Conservation (phyloP, 164 flowering plant genomes). For the Vitis cinerea region DNA sequence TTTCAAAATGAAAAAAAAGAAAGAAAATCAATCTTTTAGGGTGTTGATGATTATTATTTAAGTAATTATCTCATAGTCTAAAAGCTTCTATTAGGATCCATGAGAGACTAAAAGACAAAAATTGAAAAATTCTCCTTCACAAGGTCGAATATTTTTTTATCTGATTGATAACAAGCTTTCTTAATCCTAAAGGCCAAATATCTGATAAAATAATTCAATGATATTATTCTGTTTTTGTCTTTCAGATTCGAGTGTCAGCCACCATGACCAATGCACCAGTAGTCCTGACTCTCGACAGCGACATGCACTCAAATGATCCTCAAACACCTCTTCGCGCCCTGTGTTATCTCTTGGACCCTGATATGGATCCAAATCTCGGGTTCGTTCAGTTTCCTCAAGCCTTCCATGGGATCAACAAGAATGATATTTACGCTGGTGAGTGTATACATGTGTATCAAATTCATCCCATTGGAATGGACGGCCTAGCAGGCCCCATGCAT, state of each 20-base stretch:
- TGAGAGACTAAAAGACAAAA: no score
- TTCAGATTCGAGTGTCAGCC: slow-evolving; percentile 63
- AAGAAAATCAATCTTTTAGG: no score
- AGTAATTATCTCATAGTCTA: no score
- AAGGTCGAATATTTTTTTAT: no score
- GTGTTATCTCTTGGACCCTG: slow-evolving; percentile 49
- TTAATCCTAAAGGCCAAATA: no score
- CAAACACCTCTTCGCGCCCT: slow-evolving; percentile 41
- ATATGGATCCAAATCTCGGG: slow-evolving; percentile 23
- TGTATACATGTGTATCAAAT: slow-evolving; percentile 27
- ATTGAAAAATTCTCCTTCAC: no score
- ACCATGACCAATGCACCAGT: slow-evolving; percentile 65
- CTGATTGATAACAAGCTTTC: no score
- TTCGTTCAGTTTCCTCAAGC: slow-evolving; percentile 67
- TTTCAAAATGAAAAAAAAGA: no score
- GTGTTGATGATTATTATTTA: no score
- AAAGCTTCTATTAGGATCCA: no score
- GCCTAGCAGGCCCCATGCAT: slow-evolving; percentile 44
- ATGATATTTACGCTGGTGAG: slow-evolving; percentile 49
- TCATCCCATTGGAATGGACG: slow-evolving; percentile 60
- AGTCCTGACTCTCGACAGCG: slow-evolving; percentile 56
- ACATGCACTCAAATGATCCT: slow-evolving; percentile 72
- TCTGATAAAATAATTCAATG: neutral
- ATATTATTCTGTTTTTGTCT: neutral
- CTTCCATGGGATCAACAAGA: slow-evolving; percentile 40